A percentile compares a stretch with the other conserved stretches of the same genome.
Evolutionary conservation across 305 asterid species (phyloP).

Genomic region (Fraxinus nigra): DNA sequence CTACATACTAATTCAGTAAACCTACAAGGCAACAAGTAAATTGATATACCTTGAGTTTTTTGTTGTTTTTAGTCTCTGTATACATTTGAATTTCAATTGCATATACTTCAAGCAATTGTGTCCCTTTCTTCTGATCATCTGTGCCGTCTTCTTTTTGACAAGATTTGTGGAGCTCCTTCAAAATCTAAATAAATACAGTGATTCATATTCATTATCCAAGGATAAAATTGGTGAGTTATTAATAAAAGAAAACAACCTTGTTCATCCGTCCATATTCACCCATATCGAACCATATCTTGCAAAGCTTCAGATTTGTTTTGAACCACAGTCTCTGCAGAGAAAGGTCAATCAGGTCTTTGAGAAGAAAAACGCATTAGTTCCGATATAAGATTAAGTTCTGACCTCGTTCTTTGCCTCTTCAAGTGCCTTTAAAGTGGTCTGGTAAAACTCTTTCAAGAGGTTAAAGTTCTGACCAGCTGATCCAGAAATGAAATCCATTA

Average conservation of each 20-base stretch:
- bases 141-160: conserved; percentile 96
- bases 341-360: conserved; percentile 18
- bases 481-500: conserved; percentile 95
- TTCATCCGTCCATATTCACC: conserved; percentile 91
- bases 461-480: conserved; percentile 89
- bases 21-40: conserved; percentile 11
- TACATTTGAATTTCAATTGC: conserved; percentile 98
- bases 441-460: conserved; percentile 85
- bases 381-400: conserved; percentile 18
- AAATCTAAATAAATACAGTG: conserved; percentile 47
- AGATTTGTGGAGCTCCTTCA: conserved; percentile 93
- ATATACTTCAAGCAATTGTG: conserved; percentile 89
- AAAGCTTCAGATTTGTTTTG: conserved; percentile 89
- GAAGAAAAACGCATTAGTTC: background rate
- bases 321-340: conserved; percentile 84
- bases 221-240: background rate
- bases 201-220: conserved; percentile 23
- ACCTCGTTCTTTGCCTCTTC: conserved; percentile 99
- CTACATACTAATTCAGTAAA: background rate
- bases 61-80: conserved; percentile 94
- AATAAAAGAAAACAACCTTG: conserved; percentile 40
- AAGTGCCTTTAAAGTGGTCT: conserved; percentile 86
- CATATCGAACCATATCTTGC: conserved; percentile 95
- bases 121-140: conserved; percentile 97
- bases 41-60: conserved; percentile 72